A percentile compares a stretch with the other conserved stretches of the same genome.
These are phyloP conservation scores for Neocatenulostroma microsporum DNA, from an alignment of 2,329 filamentous ascomycete species.

Conservation along the genomic window DNA sequence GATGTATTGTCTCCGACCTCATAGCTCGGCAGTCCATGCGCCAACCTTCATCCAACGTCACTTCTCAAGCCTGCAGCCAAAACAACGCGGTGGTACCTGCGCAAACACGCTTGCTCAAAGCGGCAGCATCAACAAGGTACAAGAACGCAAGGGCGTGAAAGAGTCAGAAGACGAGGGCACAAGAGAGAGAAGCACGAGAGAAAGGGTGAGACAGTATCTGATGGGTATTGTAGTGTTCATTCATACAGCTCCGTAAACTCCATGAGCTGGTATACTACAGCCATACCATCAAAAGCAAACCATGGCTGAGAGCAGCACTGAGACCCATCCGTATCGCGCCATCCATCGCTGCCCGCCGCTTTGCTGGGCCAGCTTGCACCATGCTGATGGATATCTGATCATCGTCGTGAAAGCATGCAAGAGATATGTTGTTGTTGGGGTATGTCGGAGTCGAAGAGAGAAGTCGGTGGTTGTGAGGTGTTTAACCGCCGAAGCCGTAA, in stretches of 20 bases:
- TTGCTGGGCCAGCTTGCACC: conserved; percentile 22
- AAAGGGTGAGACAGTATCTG: too few species aligned
- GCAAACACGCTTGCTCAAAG: conserved; percentile 9
- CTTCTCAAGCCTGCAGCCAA: not conserved
- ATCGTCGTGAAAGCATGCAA: conserved; percentile 28
- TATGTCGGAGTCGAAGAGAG: conserved; percentile 8
- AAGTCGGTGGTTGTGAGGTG: too few species aligned
- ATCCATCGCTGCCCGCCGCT: conserved; percentile 26
- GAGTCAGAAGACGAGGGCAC: too few species aligned
- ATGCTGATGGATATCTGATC: conserved; percentile 29
- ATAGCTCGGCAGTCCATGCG: too few species aligned
- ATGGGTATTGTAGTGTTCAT: conserved; percentile 19
- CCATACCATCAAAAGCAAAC: conserved; percentile 16
- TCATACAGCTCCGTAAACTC: conserved; percentile 24
- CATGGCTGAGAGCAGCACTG: conserved; percentile 21
- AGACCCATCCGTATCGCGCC: conserved; percentile 24
- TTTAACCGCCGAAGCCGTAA: conserved; percentile 54
- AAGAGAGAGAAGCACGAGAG: conserved; percentile 4
- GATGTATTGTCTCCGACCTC: too few species aligned
- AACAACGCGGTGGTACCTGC: conserved; percentile 18
- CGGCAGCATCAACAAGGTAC: not conserved
- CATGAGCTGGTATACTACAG: conserved; percentile 27
- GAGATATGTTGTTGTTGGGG: conserved; percentile 13
- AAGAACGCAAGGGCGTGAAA: not conserved
- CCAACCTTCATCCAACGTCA: too few species aligned